Evolutionary conservation across 495 filamentous ascomycete genomes (phyloP), one percentile per base, ranked within the genome.

Genomic region (Barbatosphaeria neglecta): DNA sequence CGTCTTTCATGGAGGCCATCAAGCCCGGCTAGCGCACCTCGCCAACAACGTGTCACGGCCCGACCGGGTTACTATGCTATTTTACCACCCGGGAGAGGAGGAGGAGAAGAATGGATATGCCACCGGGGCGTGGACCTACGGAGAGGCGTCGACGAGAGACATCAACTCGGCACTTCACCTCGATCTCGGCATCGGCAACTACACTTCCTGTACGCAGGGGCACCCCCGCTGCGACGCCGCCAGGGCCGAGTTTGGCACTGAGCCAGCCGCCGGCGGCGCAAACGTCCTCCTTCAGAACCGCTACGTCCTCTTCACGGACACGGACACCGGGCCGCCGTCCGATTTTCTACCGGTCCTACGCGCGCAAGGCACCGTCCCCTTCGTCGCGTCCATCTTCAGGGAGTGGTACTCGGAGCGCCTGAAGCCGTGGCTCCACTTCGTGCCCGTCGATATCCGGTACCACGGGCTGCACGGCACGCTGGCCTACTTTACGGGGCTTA

Each of bases 401-500:
- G 76, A 86, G 50, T 92, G 86, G 86, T 87, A 77, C 57, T 81
- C 82, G 44, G 74, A 77, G 19, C 74, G 86, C 0, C 55, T 92
- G 15, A 68, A 70, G 44, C 74, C 86, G 6, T 92, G 85, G 85
- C 63, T 76, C 18, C 85, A 92, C 60, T 92, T 86, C 44, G 80
- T 89, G 0, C 86, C 86, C 0, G 47, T 88, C 3, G 86, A 90
- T 55, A 48, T 83, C 5, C 72, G 86, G 5, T 74, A 77, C 16
- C 81, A 84, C 46, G 80, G 69, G 0, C 59, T 87, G 37, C 80
- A 79, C 57, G 74, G 75, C 49, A 81, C 80, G 1, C 54, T 85
- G 43, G 74, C 80, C 0, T 85, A 83, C 58, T 87, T 87, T 49
- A 44, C 57, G 9, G 68, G 71, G 1, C 37, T 68, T n/a, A 35